Conservation (phyloP, 768 basidiomycete genomes). For the Ephemerocybe angulata region DNA sequence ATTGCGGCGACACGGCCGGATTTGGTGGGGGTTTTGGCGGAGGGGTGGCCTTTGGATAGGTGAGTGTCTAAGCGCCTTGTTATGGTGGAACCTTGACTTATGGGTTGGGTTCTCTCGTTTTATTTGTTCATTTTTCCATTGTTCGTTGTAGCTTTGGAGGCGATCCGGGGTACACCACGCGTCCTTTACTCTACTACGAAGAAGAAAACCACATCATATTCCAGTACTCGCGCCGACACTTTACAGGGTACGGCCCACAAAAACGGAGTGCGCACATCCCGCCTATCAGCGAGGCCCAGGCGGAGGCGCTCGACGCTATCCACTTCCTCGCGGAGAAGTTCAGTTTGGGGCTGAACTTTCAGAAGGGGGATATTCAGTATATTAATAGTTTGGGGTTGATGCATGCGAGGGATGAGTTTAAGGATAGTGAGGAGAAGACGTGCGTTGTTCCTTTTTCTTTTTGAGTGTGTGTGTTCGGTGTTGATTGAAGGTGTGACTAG, state of each 20-base stretch:
- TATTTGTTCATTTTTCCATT: not conserved
- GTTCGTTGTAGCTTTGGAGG: constrained; percentile 33
- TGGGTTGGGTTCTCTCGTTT: too few relatives aligned
- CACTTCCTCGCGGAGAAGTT: constrained; percentile 44
- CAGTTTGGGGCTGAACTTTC: constrained; percentile 41
- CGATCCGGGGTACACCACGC: constrained; percentile 30
- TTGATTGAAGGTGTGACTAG: constrained; percentile 15
- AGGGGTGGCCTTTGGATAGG: constrained; percentile 45
- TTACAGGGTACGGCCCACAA: constrained; percentile 38
- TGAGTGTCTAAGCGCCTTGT: constrained; percentile 1
- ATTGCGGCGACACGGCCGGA: constrained; percentile 44
- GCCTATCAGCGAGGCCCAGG: constrained; percentile 47
- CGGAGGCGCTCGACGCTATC: constrained; percentile 43
- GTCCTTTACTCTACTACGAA: constrained; percentile 35
- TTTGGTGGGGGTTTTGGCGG: constrained; percentile 36
- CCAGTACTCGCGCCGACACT: constrained; percentile 45
- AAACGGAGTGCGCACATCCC: constrained; percentile 37
- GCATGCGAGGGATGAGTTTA: constrained; percentile 43
- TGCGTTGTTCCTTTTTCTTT: constrained; percentile 22
- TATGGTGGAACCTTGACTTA: too few relatives aligned
- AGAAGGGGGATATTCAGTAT: constrained; percentile 49
- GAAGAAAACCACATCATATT: constrained; percentile 39
- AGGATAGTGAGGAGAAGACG: constrained; percentile 40
- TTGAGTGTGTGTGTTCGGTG: not conserved
- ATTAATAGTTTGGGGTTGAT: constrained; percentile 44